Base-by-base conservation (phyloP, 2,329 filamentous ascomycete species). In the Cordyceps farinosa region DNA sequence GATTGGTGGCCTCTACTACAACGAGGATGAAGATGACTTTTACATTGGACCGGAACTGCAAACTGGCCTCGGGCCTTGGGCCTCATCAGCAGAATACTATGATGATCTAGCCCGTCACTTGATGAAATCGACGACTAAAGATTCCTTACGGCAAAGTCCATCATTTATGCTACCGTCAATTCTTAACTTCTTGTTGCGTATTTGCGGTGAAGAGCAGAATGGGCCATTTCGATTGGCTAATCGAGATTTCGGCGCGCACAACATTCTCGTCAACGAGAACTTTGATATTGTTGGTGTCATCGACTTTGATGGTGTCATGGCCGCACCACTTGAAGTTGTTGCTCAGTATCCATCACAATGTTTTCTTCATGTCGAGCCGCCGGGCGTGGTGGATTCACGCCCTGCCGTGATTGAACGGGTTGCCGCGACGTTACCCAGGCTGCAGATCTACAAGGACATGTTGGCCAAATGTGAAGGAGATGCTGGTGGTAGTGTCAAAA, bases 201-300 rank as follows among this genome's bases (percentile, higher is more conserved):
- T n/a, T 29, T n/a, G 22, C 15, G 45, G 36, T 11, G 27, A 57
- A 15, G 29, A 50, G 17, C 10, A 32, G 15, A 40, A 34, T 15
- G 60, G 52, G 9, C 50, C 61, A 13, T 65, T 64, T 45, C 44
- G 62, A 5, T 45, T 65, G 11, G 36, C 36, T 10, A 65, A 64
- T 52, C 45, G 57, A 0, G 55, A 60, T 51, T 56, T 65, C 22
- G 45, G 48, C 4, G 30, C 55, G 11, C 45, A 60, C 32, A 64
- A 60, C 47, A 47, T 64, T 27, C 50, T 64, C 29, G 55, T 64
- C 50, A 42, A 61, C 51, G 32, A 40, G 9, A 30, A 64, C 17
- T 64, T 61, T 36, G 50, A 64, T 42, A 50, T 61, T 45, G 38
- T 60, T 44, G 56, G 55, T 9, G 38, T 64, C 17, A 45, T 64